A percentile compares a stretch with the other conserved stretches of the same genome.
These are phyloP conservation scores for Fusarium anguioides DNA, from an alignment of 2,329 filamentous ascomycete species.

Conservation along the genomic window DNA sequence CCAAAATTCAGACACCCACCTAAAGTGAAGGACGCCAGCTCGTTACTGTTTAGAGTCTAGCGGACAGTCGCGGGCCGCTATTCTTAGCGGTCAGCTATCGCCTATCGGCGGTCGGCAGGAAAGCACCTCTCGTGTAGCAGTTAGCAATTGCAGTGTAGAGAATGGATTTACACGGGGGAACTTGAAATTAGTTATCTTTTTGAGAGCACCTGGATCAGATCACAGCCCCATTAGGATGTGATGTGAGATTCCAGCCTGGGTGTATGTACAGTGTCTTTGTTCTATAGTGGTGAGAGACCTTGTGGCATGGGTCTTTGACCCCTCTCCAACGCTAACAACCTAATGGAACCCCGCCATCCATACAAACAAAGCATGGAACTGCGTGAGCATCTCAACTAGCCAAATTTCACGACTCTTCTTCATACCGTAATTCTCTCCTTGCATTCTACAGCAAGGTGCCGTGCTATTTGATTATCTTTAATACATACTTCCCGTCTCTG, in stretches of 20 bases:
- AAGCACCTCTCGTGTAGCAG: constrained; percentile 22
- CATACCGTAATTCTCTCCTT: constrained; percentile 24
- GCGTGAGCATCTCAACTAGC: constrained; percentile 33
- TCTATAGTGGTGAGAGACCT: constrained; percentile 18
- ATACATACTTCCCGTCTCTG: constrained; percentile 1
- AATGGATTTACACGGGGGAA: too few relatives aligned
- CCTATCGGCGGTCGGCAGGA: constrained; percentile 5
- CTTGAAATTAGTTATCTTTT: neutral
- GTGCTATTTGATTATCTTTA: constrained; percentile 4
- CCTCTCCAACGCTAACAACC: constrained; percentile 30
- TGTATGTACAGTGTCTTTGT: constrained; percentile 1
- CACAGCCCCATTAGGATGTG: neutral
- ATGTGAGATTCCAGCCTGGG: neutral
- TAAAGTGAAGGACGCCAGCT: constrained; percentile 28
- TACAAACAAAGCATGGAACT: constrained; percentile 29
- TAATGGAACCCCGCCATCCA: constrained; percentile 38
- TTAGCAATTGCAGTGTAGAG: constrained; percentile 12
- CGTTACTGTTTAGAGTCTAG: constrained; percentile 43
- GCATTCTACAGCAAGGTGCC: constrained; percentile 12
- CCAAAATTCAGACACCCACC: constrained; percentile 21
- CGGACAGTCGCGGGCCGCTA: constrained; percentile 33
- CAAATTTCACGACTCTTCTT: constrained; percentile 32
- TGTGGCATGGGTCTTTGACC: constrained; percentile 35
- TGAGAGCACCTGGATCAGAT: neutral
- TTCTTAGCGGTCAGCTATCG: constrained; percentile 30